Base-by-base conservation (phyloP, 2,329 filamentous ascomycete genomes). In the Diaporthe velutina region DNA sequence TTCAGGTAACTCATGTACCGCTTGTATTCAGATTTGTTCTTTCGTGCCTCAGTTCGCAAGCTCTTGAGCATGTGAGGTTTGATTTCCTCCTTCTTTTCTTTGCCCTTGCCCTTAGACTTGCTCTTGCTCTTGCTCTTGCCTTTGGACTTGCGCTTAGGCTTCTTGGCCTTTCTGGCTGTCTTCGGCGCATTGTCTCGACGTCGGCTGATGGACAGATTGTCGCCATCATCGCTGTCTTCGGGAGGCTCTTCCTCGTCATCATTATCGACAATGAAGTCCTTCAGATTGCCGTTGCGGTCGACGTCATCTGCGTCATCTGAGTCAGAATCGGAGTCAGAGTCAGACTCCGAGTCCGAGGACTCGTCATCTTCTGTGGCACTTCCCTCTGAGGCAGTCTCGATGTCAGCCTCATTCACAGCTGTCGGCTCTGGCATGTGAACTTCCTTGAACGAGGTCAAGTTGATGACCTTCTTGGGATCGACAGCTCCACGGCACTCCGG, bases 401-500 rank as follows among this genome's bases (percentile, higher is more conserved):
- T 79, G 6, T 70, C 52, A 6, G 75, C 72, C 15, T 81, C 79
- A 15, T 73, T 60, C 25, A 15, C 70, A 61, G 52, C 61, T 7
- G 85, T 79, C 19, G 84, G 80, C 70, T 92, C 87, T 15, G 91
- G 90, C 83, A 92, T 91, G 80, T 96, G 90, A 1, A 94, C 90
- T 78, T 91, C 91, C 79, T 92, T 92, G 85, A 98, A 98, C 10
- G 91, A 88, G 8, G 89, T 86, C 79, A 93, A 93, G 75, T 94
- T 93, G 74, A 96, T 95, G 77, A 95, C 89, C 74, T 92, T 92
- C 73, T 89, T 89, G 6, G 91, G 87, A 70, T 94, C 89, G 55
- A 97, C 88, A 4, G 84, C 83, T 2, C 90, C 90, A 73, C 95
- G 92, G 80, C 95, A 98, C 71, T 93, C 89, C 6, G 95, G 95